These are phyloP conservation scores for Cladorrhinum sp. DNA, from an alignment of 2,329 filamentous ascomycete genomes.

Conservation along the genomic window DNA sequence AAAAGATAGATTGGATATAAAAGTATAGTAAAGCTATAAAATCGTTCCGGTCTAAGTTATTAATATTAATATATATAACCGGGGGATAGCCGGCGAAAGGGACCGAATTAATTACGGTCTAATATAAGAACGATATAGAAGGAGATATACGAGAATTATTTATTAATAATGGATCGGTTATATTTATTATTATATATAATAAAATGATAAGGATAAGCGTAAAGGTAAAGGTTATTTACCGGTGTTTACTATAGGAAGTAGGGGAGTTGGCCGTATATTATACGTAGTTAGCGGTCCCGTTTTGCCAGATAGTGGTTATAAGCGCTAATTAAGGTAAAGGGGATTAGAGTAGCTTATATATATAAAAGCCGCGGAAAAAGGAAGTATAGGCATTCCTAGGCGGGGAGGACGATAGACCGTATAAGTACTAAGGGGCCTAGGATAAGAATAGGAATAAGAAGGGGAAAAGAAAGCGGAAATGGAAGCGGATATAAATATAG, in stretches of 20 bases:
- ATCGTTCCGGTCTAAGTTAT: conserved; percentile 7
- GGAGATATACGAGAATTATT: conserved; percentile 2
- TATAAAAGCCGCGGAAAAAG: conserved; percentile 8
- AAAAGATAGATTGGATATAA: neutral
- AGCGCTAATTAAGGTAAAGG: neutral
- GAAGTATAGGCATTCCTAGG: neutral
- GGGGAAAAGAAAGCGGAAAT: neutral
- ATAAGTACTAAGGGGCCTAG: too few relatives aligned
- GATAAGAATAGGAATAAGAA: neutral
- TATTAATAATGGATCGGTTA: conserved; percentile 2
- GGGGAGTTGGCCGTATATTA: conserved; percentile 28
- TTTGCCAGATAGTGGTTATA: conserved; percentile 7
- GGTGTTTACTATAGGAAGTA: conserved; percentile 28
- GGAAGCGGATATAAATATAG: too few relatives aligned
- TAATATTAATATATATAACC: conserved; percentile 7
- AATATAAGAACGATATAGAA: conserved; percentile 2
- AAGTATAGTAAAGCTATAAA: conserved; percentile 2
- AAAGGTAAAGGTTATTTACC: conserved; percentile 28
- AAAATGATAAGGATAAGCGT: conserved; percentile 25
- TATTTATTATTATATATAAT: conserved; percentile 26
- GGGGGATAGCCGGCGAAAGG: conserved; percentile 4
- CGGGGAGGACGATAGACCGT: too few relatives aligned
- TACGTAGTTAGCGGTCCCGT: conserved; percentile 28
- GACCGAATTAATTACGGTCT: conserved; percentile 4
- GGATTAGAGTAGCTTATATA: conserved; percentile 8